phyloP scores from a whole-genome alignment of 257 asterid species.

The Linaria vulgaris region DNA sequence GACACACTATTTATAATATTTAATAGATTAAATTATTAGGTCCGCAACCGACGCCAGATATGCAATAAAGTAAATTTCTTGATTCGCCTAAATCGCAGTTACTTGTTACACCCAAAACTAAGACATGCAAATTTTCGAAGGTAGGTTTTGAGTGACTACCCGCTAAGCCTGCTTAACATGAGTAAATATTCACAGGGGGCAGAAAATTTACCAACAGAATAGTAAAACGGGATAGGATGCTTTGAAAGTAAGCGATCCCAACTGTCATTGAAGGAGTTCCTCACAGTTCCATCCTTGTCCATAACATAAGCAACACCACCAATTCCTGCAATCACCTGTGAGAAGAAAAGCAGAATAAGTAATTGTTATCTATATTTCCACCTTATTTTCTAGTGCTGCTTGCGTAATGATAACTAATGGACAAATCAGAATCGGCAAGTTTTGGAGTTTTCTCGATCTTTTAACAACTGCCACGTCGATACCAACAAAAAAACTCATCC shows the following conservation, averaged over 20 bases:
- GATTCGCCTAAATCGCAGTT: too few species aligned
- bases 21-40: not conserved
- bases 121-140: too few species aligned
- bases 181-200: not conserved
- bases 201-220: conserved; percentile 42
- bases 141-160: too few species aligned
- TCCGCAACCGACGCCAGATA: too few species aligned
- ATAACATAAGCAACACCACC: conserved; percentile 39
- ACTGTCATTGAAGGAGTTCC: conserved; percentile 49
- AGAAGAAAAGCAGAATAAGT: conserved; percentile 4
- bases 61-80: too few species aligned
- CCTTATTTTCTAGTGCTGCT: not conserved
- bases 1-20: not conserved
- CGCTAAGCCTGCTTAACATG: too few species aligned
- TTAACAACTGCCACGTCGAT: not conserved
- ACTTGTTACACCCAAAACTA: too few species aligned
- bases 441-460: not conserved
- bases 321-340: conserved; percentile 45
- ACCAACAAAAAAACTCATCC: conserved; percentile 1
- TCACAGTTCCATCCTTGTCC: conserved; percentile 55
- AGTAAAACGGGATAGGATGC: conserved; percentile 58
- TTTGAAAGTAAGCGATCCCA: conserved; percentile 56
- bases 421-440: not conserved
- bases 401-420: not conserved
- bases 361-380: not conserved